These are phyloP conservation scores for Ceriops zippeliana DNA, from an alignment of 345 rosid species.

Conservation along the genomic window DNA sequence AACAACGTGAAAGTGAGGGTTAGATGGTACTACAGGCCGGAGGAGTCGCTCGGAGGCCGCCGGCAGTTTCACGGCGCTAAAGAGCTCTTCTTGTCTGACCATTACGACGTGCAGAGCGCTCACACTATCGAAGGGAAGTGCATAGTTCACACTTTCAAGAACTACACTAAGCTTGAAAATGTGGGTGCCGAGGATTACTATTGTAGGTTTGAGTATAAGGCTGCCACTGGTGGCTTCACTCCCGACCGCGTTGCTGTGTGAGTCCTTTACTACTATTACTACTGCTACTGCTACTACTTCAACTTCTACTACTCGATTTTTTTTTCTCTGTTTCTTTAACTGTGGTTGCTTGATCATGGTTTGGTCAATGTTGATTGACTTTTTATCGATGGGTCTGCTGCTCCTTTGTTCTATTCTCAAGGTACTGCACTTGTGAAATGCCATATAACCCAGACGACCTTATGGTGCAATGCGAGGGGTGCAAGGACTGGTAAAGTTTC, in stretches of 20 bases:
- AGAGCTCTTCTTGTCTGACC: conserved; percentile 89
- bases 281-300: too few relatives aligned
- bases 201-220: conserved; percentile 80
- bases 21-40: conserved; percentile 87
- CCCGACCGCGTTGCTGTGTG: conserved; percentile 92
- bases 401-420: conserved; percentile 25
- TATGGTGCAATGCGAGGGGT: conserved; percentile 89
- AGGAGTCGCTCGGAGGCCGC: conserved; percentile 80
- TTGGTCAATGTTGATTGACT: background rate
- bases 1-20: conserved; percentile 67
- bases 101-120: conserved; percentile 72
- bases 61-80: conserved; percentile 87
- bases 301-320: background rate
- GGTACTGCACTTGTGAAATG: conserved; percentile 94
- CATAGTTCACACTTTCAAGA: conserved; percentile 68
- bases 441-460: conserved; percentile 92
- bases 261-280: conserved; percentile 27
- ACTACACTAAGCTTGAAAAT: conserved; percentile 69
- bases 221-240: conserved; percentile 74
- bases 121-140: conserved; percentile 86
- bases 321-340: background rate
- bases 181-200: conserved; percentile 80
- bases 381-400: background rate
- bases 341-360: background rate
- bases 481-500: conserved; percentile 77